Conservation (phyloP, 495 filamentous ascomycete genomes). For the Aspergillus coremiiformis region DNA sequence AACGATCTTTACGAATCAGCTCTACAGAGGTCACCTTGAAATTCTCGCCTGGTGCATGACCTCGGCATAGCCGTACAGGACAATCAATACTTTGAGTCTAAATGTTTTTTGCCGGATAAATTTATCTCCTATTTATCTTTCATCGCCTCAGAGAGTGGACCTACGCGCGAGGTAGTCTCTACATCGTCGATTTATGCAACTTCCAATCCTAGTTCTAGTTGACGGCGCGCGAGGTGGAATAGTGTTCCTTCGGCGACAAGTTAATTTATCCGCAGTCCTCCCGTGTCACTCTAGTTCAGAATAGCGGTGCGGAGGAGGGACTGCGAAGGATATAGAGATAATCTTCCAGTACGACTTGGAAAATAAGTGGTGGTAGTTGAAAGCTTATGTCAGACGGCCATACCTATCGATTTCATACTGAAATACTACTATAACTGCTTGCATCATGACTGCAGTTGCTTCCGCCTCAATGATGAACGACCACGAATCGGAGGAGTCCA, state of each 20-base stretch:
- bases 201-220: not conserved
- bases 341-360: not conserved
- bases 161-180: not conserved
- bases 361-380: not conserved
- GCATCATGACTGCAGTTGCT: slow-evolving; percentile 40
- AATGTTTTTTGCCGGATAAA: not conserved
- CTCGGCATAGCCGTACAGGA: not conserved
- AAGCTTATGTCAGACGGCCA: not conserved
- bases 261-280: not conserved
- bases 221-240: not conserved
- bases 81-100: not conserved
- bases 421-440: not conserved
- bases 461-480: slow-evolving; percentile 32
- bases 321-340: not conserved
- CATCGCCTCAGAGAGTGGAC: not conserved
- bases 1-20: not conserved
- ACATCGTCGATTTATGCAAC: not conserved
- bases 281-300: not conserved
- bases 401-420: not conserved
- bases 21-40: not conserved
- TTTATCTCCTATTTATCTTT: not conserved
- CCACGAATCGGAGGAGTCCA: slow-evolving; percentile 34
- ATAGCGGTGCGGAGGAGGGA: not conserved
- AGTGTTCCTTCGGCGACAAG: not conserved
- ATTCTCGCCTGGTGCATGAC: not conserved